Base-by-base conservation (phyloP, 1,284 basidiomycete species). In the Meira miltonrushii region DNA sequence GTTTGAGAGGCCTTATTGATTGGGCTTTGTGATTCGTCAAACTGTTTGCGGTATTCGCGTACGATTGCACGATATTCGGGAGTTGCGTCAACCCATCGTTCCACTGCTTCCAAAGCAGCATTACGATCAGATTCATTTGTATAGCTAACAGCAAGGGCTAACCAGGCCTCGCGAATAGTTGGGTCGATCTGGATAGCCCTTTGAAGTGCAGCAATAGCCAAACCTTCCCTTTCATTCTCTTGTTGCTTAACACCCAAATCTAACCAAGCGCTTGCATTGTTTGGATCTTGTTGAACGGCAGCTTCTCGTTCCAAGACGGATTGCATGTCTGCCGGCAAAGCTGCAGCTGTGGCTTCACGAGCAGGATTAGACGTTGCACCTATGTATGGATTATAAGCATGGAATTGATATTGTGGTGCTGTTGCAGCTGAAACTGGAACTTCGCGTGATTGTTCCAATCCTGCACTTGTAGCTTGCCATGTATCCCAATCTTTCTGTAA, bases 221-320 rank as follows among this genome's bases (percentile, higher is more conserved):
- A 88, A 21, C 85, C 83, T 80, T 99, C 94, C 21, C 93, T 86
- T 79, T 99, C 94, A 78, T 95, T 96, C 79, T 96, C 94, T 80
- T 99, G 94, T 77, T 98, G 95, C 80, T 92, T 94, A 49, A 99
- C 87, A 25, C 95, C 94, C 48, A 98, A 86, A 60, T 88, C 85
- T 74, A 86, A 92, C 94, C 94, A 99, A 7, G 87, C 87, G 39
- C 80, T 72, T 0, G 89, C 86, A 64, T 89, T 84, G 0, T 79
- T 81, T 40, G 88, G 86, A 68, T 92, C 84, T 44, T 83, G 83
- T 75, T 95, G 90, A 9, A 95, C 92, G 8, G 84, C 85, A 2
- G 92, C 93, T 80, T 98, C 94, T 28, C 92, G 83, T 78, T 93
- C 89, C 15, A 97, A 82, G 13, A 77, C 67, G 17, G 65, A 66